phyloP scores from a whole-genome alignment of 768 basidiomycete species.

The Tylopilus cervinicoccineus region DNA sequence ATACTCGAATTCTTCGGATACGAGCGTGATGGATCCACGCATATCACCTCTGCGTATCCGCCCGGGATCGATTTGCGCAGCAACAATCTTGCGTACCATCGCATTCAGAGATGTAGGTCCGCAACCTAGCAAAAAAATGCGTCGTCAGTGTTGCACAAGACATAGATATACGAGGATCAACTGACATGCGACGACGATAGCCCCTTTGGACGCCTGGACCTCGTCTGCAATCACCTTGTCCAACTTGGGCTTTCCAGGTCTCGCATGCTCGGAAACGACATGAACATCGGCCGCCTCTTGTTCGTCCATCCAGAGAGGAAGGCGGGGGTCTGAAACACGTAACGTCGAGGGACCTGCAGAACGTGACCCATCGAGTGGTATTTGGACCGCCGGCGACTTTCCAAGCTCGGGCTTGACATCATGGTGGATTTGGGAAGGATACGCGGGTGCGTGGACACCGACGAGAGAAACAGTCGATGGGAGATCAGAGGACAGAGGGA shows the following conservation, averaged over 20 bases:
- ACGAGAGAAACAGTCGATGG: constrained; percentile 7
- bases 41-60: constrained; percentile 52
- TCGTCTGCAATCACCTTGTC: constrained; percentile 63
- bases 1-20: constrained; percentile 67
- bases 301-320: constrained; percentile 47
- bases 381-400: not conserved
- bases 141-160: not conserved
- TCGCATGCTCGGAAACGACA: constrained; percentile 56
- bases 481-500: not conserved
- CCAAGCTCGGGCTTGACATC: constrained; percentile 7
- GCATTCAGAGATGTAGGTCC: constrained; percentile 70
- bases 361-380: not conserved
- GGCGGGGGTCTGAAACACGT: not conserved
- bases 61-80: constrained; percentile 53
- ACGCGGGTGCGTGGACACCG: not conserved
- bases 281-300: constrained; percentile 58
- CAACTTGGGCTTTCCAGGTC: constrained; percentile 64
- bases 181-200: constrained; percentile 68
- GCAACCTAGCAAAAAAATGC: constrained; percentile 45
- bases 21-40: constrained; percentile 54
- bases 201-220: constrained; percentile 49
- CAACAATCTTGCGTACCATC: constrained; percentile 61
- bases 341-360: not conserved
- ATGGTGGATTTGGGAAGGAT: not conserved
- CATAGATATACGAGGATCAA: constrained; percentile 6